Conservation (phyloP, 768 basidiomycete species). For the Xanthoconium stramineum region DNA sequence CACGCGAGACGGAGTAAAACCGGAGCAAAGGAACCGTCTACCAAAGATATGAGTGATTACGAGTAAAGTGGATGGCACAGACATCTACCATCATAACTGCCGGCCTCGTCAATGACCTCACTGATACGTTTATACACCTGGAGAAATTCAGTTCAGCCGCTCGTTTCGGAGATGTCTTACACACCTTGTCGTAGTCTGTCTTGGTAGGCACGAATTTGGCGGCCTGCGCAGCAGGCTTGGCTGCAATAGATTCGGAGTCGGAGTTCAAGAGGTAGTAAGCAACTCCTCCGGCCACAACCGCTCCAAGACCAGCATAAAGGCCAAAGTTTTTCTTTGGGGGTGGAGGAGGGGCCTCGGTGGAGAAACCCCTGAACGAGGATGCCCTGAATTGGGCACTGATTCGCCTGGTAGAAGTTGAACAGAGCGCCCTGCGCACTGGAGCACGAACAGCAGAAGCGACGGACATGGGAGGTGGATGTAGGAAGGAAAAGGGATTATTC, state of each 20-base stretch:
- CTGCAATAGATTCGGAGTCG: conserved; percentile 47
- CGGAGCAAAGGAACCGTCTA: conserved; percentile 88
- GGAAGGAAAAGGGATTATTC: not conserved
- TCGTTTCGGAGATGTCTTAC: not conserved
- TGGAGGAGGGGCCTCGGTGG: conserved; percentile 47
- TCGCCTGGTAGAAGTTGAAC: conserved; percentile 28
- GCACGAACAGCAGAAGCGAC: conserved; percentile 47
- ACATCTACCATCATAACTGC: conserved; percentile 73
- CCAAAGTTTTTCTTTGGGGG: conserved; percentile 51
- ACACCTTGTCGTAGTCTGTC: conserved; percentile 87
- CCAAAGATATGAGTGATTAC: not conserved
- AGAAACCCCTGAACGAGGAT: conserved; percentile 53
- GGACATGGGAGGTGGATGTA: conserved; percentile 44
- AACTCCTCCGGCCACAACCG: conserved; percentile 55
- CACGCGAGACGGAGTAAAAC: conserved; percentile 88
- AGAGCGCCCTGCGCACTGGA: conserved; percentile 45
- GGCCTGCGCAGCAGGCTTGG: conserved; percentile 63
- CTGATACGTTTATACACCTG: conserved; percentile 92
- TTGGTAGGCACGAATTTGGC: conserved; percentile 72
- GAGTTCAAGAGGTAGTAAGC: conserved; percentile 61
- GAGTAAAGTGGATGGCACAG: not conserved
- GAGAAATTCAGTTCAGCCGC: not conserved
- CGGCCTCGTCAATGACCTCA: conserved; percentile 66
- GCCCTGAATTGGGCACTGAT: conserved; percentile 33
- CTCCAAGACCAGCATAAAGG: conserved; percentile 61